These are phyloP conservation scores for Solanum tarijense DNA, from an alignment of 257 asterid species.

Conservation along the genomic window DNA sequence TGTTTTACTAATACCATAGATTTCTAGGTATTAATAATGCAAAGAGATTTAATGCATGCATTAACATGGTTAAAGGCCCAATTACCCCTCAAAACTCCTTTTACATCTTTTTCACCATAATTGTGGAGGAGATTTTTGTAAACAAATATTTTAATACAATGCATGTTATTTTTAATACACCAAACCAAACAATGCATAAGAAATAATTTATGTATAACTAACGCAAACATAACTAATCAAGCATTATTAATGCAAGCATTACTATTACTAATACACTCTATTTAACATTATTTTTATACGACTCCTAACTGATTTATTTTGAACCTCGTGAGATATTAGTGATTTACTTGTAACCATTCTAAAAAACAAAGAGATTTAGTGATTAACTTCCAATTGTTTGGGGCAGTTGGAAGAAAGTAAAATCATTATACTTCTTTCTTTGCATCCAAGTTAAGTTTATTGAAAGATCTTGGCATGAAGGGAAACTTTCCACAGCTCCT, in stretches of 20 bases:
- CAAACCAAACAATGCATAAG: neutral
- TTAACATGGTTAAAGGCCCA: neutral
- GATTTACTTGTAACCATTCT: neutral
- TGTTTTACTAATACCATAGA: neutral
- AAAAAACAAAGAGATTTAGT: neutral
- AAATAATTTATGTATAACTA: neutral
- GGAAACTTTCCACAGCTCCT: neutral
- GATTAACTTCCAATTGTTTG: neutral
- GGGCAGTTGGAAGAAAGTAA: neutral
- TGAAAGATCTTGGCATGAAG: neutral
- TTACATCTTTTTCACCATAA: neutral
- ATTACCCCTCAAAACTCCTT: neutral
- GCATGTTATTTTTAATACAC: neutral
- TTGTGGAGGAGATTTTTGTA: neutral
- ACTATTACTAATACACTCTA: neutral
- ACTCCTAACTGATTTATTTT: neutral
- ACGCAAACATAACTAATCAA: neutral
- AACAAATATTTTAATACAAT: no score
- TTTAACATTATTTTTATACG: neutral
- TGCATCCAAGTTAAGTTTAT: neutral
- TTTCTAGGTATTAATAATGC: neutral
- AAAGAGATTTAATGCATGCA: neutral
- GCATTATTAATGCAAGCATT: no score
- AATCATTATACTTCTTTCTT: neutral
- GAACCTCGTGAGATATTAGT: neutral